These are phyloP conservation scores for Camellia granthamiana DNA, from an alignment of 148 eudicot genomes.

Conservation along the genomic window DNA sequence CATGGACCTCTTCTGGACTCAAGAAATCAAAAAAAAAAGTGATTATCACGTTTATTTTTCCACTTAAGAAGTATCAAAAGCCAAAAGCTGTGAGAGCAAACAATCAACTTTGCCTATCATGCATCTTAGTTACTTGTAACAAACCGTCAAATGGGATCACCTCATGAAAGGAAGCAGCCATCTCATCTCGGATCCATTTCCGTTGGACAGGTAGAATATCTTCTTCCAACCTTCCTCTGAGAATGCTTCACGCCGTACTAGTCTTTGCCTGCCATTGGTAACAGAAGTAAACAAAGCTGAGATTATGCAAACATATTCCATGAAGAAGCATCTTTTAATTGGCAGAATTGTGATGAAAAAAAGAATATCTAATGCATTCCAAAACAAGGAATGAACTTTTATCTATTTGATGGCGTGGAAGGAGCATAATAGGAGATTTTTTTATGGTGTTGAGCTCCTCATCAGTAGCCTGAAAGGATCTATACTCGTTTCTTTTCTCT, in stretches of 20 bases:
- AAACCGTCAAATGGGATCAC: constrained; percentile 26
- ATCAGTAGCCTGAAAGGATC: no score
- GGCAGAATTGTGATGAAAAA: background rate
- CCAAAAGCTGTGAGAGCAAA: background rate
- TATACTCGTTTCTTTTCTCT: no score
- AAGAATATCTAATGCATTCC: background rate
- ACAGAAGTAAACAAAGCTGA: constrained; percentile 10
- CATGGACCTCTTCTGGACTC: background rate
- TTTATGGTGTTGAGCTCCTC: no score
- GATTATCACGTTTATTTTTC: background rate
- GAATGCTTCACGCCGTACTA: constrained; percentile 77
- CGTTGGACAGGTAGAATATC: constrained; percentile 78
- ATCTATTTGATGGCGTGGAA: no score
- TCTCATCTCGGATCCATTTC: constrained; percentile 96
- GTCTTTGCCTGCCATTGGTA: constrained; percentile 68
- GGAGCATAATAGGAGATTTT: no score
- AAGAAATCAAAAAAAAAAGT: background rate
- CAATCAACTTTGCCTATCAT: constrained; percentile 4
- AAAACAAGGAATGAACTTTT: no score
- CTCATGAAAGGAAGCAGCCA: constrained; percentile 78
- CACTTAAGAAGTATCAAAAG: background rate
- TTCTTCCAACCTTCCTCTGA: constrained; percentile 94
- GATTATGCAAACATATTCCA: background rate
- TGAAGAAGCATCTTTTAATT: background rate
- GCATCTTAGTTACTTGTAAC: background rate